A percentile compares a stretch with the other conserved stretches of the same genome.
phyloP scores from a whole-genome alignment of 108 stramenopile species.

The Cyclotella choctawhatcheeana region DNA sequence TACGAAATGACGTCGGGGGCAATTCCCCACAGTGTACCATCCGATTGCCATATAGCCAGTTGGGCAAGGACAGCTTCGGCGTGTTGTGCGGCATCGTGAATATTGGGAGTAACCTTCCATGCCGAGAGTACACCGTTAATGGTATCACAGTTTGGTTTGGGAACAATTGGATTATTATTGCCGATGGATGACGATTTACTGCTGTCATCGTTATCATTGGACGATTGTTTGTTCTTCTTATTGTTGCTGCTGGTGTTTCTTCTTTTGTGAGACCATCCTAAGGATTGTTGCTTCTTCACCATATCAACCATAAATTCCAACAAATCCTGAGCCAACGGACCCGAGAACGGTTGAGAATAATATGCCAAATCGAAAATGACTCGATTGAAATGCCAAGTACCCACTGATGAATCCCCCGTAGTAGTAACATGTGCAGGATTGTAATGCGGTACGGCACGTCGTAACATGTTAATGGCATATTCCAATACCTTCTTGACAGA shows the following conservation, averaged over 20 bases:
- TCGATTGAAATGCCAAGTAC: constrained; percentile 52
- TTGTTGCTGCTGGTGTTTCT: no score
- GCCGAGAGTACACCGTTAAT: constrained; percentile 45
- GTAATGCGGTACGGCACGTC: constrained; percentile 26
- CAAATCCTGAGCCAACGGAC: constrained; percentile 44
- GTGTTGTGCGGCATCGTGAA: constrained; percentile 30
- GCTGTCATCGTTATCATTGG: neutral
- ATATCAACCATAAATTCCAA: constrained; percentile 40
- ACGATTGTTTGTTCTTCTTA: no score
- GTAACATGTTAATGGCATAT: constrained; percentile 23
- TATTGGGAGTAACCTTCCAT: constrained; percentile 51
- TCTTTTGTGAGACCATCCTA: no score
- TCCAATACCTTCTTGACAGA: constrained; percentile 40
- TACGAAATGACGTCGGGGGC: constrained; percentile 39
- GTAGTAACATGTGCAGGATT: constrained; percentile 12
- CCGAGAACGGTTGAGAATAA: constrained; percentile 36
- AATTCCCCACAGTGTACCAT: constrained; percentile 38
- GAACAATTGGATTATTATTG: constrained; percentile 26
- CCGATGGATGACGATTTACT: no score
- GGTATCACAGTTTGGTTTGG: constrained; percentile 43
- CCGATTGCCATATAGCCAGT: constrained; percentile 42
- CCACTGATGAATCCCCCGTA: constrained; percentile 9
- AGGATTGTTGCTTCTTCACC: no score
- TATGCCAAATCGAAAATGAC: constrained; percentile 47
- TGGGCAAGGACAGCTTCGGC: constrained; percentile 47